Evolutionary conservation across 768 basidiomycete genomes (phyloP).

Genomic region (Mycena vitilis): DNA sequence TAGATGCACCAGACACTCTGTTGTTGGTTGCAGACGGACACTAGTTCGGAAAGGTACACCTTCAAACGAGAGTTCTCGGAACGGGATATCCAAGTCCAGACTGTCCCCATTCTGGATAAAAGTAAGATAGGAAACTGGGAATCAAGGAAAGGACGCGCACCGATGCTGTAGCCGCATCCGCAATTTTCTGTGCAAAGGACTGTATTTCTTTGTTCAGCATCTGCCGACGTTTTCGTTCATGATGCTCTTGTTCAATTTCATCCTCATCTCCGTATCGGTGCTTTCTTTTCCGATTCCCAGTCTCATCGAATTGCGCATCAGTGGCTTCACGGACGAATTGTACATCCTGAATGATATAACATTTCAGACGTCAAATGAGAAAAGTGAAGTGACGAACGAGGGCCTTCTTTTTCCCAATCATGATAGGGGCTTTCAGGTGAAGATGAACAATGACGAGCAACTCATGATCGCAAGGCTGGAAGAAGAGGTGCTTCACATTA

Average conservation of each 20-base stretch:
- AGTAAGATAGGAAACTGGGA: conserved; percentile 7
- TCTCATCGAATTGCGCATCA: conserved; percentile 98
- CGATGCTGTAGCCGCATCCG: conserved; percentile 81
- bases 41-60: conserved; percentile 97
- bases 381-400: conserved; percentile 65
- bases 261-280: conserved; percentile 98
- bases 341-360: conserved; percentile 72
- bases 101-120: conserved; percentile 72
- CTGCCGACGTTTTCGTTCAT: conserved; percentile 90
- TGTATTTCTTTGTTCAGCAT: conserved; percentile 95
- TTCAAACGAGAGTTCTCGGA: conserved; percentile 96
- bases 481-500: conserved; percentile 98
- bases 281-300: conserved; percentile 98
- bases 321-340: conserved; percentile 99
- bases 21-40: conserved; percentile 94
- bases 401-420: conserved; percentile 99
- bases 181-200: conserved; percentile 90
- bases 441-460: conserved; percentile 94
- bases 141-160: conserved; percentile 56
- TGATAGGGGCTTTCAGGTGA: conserved; percentile 94
- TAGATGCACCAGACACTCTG: conserved; percentile 95
- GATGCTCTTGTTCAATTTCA: conserved; percentile 98
- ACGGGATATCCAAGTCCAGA: conserved; percentile 95
- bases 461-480: conserved; percentile 98
- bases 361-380: conserved; percentile 6